Percentiles rank a stretch among this genome's conserved stretches.
Conservation (phyloP, 2,329 filamentous ascomycete species). For the Simplicillium sp. region DNA sequence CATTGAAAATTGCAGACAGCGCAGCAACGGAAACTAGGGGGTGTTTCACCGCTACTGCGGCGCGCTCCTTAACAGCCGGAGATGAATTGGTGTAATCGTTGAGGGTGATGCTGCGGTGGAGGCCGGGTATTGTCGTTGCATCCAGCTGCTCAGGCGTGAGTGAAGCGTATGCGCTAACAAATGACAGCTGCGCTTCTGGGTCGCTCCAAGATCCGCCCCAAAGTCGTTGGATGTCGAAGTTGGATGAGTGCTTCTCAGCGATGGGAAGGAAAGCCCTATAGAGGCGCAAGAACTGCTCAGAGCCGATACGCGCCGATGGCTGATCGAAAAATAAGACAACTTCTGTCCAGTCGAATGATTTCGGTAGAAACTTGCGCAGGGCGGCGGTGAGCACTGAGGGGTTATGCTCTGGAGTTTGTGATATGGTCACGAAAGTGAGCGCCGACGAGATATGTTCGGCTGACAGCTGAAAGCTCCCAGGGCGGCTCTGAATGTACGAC, state of each 20-base stretch:
- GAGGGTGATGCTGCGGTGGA: slow-evolving; percentile 66
- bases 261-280: slow-evolving; percentile 71
- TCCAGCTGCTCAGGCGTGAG: slow-evolving; percentile 69
- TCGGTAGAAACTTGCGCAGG: slow-evolving; percentile 50
- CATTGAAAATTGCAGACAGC: slow-evolving; percentile 58
- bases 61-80: slow-evolving; percentile 40
- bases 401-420: slow-evolving; percentile 43
- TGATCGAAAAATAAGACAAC: slow-evolving; percentile 77
- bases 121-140: slow-evolving; percentile 71
- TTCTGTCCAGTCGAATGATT: slow-evolving; percentile 59
- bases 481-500: slow-evolving; percentile 42
- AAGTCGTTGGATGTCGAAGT: slow-evolving; percentile 74
- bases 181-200: slow-evolving; percentile 83
- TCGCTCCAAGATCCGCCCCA: slow-evolving; percentile 90
- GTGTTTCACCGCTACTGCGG: slow-evolving; percentile 61
- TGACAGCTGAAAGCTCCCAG: slow-evolving; percentile 51
- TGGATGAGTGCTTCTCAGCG: slow-evolving; percentile 39
- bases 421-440: slow-evolving; percentile 57
- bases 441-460: slow-evolving; percentile 78
- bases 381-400: slow-evolving; percentile 49
- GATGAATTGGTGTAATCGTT: slow-evolving; percentile 43
- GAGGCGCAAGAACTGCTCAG: slow-evolving; percentile 69
- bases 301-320: slow-evolving; percentile 63
- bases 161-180: slow-evolving; percentile 78
- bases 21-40: slow-evolving; percentile 85